Evolutionary conservation across 352 stramenopile genomes (phyloP).

Genomic region (Globisporangium uncinulatum): DNA sequence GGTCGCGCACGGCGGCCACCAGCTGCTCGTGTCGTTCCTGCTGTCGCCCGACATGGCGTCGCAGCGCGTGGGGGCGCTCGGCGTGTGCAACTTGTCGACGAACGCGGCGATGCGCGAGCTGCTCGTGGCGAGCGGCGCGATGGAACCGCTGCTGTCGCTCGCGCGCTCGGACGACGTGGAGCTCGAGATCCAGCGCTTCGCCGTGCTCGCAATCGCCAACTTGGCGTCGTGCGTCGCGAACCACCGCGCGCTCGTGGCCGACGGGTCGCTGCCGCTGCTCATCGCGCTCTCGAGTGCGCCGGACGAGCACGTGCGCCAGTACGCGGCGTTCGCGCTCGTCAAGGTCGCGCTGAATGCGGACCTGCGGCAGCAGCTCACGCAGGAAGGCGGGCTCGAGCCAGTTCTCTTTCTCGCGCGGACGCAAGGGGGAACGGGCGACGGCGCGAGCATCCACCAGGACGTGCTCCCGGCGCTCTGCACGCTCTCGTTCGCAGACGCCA

Average conservation of each 20-base stretch:
- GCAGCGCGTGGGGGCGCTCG: conserved; percentile 90
- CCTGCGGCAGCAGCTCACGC: conserved; percentile 91
- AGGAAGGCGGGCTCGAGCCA: conserved; percentile 93
- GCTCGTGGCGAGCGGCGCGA: conserved; percentile 90
- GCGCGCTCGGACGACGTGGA: conserved; percentile 93
- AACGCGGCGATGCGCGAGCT: conserved; percentile 85
- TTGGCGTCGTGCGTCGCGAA: conserved; percentile 92
- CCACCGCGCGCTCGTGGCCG: conserved; percentile 90
- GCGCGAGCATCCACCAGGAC: conserved; percentile 89
- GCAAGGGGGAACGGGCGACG: conserved; percentile 28
- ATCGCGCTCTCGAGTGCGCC: conserved; percentile 94
- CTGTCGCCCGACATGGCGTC: conserved; percentile 92
- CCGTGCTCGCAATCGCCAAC: conserved; percentile 93
- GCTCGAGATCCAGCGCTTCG: conserved; percentile 93
- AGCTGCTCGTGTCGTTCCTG: conserved; percentile 94
- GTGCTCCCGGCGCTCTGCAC: conserved; percentile 90
- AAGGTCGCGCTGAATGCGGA: conserved; percentile 95
- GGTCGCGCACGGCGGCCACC: conserved; percentile 88
- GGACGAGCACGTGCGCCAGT: conserved; percentile 93
- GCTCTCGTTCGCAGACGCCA: conserved; percentile 89
- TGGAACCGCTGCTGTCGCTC: conserved; percentile 95
- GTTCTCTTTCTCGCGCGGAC: conserved; percentile 95
- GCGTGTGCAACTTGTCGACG: conserved; percentile 94
- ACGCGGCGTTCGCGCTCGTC: conserved; percentile 93
- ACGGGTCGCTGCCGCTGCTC: conserved; percentile 91